Conservation (phyloP, 78 protist species). For the slime mould (Dictyostelium discoideum) region dicty_2.7 NC_007090.3:2457001-2457500, state of each 20-base stretch:
- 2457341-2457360: slow-evolving; percentile 88
- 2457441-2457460: slow-evolving; percentile 23
- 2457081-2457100: slow-evolving; percentile 80
- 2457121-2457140: slow-evolving; percentile 93
- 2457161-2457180: slow-evolving; percentile 9
- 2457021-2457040: slow-evolving; percentile 89
- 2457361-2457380: slow-evolving; percentile 96
- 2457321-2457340: slow-evolving; percentile 77
- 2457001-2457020: slow-evolving; percentile 70
- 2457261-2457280: slow-evolving; percentile 92
- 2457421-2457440: slow-evolving; percentile 57
- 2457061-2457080: slow-evolving; percentile 76
- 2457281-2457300: slow-evolving; percentile 84
- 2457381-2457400: slow-evolving; percentile 93
- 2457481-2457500: not conserved
- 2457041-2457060: slow-evolving; percentile 85
- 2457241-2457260: slow-evolving; percentile 86
- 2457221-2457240: slow-evolving; percentile 91
- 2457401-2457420: slow-evolving; percentile 90
- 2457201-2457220: slow-evolving; percentile 95
- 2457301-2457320: slow-evolving; percentile 67
- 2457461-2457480: not conserved
- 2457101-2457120: slow-evolving; percentile 94
- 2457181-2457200: slow-evolving; percentile 68
- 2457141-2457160: slow-evolving; percentile 88